Conservation (phyloP, 2,329 filamentous ascomycete genomes). For the Fusarium verticillioides region DNA sequence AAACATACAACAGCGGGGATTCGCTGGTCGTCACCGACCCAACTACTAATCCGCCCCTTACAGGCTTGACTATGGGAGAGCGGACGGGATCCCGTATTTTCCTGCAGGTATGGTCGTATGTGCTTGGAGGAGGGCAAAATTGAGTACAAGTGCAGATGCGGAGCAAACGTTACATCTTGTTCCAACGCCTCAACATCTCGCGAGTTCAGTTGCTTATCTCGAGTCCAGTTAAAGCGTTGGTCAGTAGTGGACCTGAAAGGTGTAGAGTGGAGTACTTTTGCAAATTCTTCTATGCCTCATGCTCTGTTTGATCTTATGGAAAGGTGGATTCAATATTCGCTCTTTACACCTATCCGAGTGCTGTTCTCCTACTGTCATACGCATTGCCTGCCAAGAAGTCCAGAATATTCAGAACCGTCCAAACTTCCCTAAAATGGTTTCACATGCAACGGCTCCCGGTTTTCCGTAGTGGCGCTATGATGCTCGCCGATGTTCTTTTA, state of each 20-base stretch:
- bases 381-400: neutral
- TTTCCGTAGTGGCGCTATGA: neutral
- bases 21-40: neutral
- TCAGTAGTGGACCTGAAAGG: neutral
- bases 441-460: neutral
- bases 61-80: neutral
- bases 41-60: neutral
- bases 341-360: neutral
- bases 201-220: accelerated
- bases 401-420: neutral
- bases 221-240: accelerated
- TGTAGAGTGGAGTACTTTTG: neutral
- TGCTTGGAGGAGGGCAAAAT: accelerated
- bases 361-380: neutral
- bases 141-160: accelerated
- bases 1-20: neutral
- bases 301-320: neutral
- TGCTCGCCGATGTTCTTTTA: neutral
- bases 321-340: accelerated
- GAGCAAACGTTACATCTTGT: neutral
- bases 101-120: neutral
- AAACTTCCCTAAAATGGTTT: neutral
- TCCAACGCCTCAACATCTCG: no score
- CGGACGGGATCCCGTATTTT: neutral
- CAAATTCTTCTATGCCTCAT: neutral